phyloP scores from a whole-genome alignment of 2,329 filamentous ascomycete species.

The Blastomyces percursus region DNA sequence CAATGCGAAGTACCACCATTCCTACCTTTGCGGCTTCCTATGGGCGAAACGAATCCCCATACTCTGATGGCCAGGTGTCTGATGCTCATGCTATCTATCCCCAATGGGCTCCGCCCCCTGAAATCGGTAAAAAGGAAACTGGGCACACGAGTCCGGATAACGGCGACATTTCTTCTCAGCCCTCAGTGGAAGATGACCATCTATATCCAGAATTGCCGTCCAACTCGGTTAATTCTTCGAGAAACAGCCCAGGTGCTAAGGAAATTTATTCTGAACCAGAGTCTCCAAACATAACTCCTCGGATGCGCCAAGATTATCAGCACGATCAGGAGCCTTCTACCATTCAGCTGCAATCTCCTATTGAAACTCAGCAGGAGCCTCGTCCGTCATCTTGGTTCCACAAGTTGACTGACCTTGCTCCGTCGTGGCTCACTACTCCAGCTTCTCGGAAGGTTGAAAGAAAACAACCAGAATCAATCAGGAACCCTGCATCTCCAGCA shows the following conservation, averaged over 20 bases:
- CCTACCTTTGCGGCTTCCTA: neutral
- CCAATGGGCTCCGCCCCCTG: conserved; percentile 6
- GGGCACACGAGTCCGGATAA: neutral
- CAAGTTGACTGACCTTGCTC: conserved; percentile 16
- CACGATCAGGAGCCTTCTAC: neutral
- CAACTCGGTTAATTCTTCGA: neutral
- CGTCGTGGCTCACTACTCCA: conserved; percentile 13
- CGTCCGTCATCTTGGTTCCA: conserved; percentile 28
- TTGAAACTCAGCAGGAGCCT: neutral
- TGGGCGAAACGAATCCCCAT: neutral
- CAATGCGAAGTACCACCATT: neutral
- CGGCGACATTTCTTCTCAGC: neutral
- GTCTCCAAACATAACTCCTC: neutral
- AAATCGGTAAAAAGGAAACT: conserved; percentile 6
- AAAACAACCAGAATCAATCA: neutral
- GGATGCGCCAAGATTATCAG: neutral
- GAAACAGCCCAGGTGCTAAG: neutral
- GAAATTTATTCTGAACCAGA: neutral
- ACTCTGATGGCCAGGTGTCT: conserved; percentile 2
- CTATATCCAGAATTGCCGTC: neutral
- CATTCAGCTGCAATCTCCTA: neutral
- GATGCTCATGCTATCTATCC: conserved; percentile 2
- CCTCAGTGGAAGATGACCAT: neutral
- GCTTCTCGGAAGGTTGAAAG: conserved; percentile 1
- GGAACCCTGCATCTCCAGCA: neutral